Percentiles rank a stretch among this genome's conserved stretches.
These are phyloP conservation scores for Oryza australiensis DNA, from an alignment of 176 grass and related monocot genomes.

Conservation along the genomic window DNA sequence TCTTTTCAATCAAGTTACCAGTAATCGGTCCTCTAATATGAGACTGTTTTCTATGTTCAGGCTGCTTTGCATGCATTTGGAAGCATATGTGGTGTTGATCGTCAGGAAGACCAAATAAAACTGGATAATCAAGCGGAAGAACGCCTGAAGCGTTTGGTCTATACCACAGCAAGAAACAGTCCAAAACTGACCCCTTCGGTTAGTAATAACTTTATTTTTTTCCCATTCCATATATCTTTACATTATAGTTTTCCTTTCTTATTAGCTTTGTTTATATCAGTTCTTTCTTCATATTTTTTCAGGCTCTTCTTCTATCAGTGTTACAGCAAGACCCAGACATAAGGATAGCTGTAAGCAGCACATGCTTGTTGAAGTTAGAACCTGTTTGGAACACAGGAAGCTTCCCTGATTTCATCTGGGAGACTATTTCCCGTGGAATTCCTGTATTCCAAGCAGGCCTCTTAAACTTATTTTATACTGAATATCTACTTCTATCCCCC, in stretches of 20 bases:
- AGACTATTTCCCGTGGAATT: background rate
- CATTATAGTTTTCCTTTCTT: constrained; percentile 20
- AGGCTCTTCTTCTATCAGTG: constrained; percentile 81
- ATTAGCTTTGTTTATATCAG: constrained; percentile 4
- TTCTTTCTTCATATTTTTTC: constrained; percentile 21
- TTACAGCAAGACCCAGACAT: constrained; percentile 77
- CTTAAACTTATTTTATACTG: constrained; percentile 2
- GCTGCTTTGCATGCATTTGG: constrained; percentile 89
- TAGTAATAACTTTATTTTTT: constrained; percentile 34
- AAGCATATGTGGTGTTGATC: constrained; percentile 81
- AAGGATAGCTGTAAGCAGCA: constrained; percentile 76
- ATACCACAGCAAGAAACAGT: constrained; percentile 66
- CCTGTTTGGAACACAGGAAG: background rate
- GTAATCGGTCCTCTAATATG: background rate
- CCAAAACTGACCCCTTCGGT: constrained; percentile 80
- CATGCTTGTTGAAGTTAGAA: constrained; percentile 13
- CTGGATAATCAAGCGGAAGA: constrained; percentile 65
- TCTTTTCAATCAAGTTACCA: constrained; percentile 3
- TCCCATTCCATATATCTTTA: constrained; percentile 20
- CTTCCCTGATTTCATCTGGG: background rate
- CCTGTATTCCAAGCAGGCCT: background rate
- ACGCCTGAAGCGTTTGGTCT: constrained; percentile 60
- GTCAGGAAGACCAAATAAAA: constrained; percentile 57
- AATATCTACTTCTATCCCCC: constrained; percentile 23
- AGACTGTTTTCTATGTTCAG: constrained; percentile 41